These are phyloP conservation scores for Trypanosoma conorhini DNA, from an alignment of 208 protist genomes.

Conservation along the genomic window DNA sequence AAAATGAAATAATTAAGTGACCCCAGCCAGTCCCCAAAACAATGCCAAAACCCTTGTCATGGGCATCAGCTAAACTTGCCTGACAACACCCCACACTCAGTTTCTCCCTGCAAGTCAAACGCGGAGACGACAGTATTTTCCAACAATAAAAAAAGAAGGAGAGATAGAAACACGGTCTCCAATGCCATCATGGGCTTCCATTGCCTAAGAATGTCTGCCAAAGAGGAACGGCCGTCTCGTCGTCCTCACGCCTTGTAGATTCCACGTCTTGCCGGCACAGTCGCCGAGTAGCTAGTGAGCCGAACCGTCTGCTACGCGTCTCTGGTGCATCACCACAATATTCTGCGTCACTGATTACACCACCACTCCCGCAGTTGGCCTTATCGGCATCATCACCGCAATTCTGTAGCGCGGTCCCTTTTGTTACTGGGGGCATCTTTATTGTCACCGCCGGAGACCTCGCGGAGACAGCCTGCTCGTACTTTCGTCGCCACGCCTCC, in stretches of 20 bases:
- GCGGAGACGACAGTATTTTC: background rate
- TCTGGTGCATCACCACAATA: background rate
- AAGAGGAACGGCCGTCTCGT: background rate
- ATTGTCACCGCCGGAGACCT: background rate
- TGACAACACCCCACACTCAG: too few species aligned
- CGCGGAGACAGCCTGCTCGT: background rate
- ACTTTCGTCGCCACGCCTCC: background rate
- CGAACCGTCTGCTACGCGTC: background rate
- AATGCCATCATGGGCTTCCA: background rate
- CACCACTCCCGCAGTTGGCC: background rate
- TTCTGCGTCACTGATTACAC: background rate
- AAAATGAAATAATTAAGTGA: too few species aligned
- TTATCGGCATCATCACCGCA: background rate
- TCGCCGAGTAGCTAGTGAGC: background rate
- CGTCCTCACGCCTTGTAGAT: background rate
- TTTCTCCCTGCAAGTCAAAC: background rate
- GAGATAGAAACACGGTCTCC: background rate
- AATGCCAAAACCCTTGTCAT: too few species aligned
- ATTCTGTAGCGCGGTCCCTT: background rate
- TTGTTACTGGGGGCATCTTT: background rate
- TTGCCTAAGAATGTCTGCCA: background rate
- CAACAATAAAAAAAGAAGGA: slow-evolving; percentile 1
- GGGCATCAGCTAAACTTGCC: too few species aligned
- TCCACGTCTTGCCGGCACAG: background rate
- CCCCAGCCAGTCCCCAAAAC: too few species aligned